These are phyloP conservation scores for Alternaria panax DNA, from an alignment of 2,329 filamentous ascomycete species.

Conservation along the genomic window DNA sequence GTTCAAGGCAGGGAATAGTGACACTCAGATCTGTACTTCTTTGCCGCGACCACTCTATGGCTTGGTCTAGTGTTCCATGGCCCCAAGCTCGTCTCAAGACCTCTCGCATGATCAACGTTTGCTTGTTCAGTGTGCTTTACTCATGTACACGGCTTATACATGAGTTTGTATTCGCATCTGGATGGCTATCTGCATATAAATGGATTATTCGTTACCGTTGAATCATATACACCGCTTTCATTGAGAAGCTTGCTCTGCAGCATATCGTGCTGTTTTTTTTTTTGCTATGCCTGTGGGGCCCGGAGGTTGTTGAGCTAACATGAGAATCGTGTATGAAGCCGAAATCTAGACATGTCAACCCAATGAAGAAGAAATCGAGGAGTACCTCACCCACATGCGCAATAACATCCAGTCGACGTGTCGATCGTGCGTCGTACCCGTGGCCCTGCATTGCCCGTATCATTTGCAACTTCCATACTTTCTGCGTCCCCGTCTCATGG, in stretches of 20 bases:
- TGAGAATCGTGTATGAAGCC: neutral
- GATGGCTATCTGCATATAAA: neutral
- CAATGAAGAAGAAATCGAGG: neutral
- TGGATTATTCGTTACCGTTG: neutral
- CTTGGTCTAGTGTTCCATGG: constrained; percentile 34
- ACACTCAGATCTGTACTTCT: constrained; percentile 24
- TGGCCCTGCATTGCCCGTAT: too few species aligned
- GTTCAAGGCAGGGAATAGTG: constrained; percentile 32
- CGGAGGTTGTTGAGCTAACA: neutral
- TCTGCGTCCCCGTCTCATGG: too few species aligned
- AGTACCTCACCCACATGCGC: too few species aligned
- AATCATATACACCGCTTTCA: neutral
- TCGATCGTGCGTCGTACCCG: too few species aligned
- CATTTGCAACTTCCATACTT: too few species aligned
- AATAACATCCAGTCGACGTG: too few species aligned
- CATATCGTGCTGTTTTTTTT: neutral
- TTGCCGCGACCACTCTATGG: constrained; percentile 48
- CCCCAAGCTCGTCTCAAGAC: neutral
- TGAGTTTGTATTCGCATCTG: neutral
- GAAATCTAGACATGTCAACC: neutral
- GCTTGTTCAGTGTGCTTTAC: neutral
- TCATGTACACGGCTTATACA: neutral
- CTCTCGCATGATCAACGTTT: neutral
- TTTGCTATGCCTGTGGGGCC: neutral
- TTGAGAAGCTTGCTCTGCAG: neutral